Evolutionary conservation across 805 yeast species (phyloP), one percentile per base, ranked within the genome.

Genomic region (Yarrowia sp.): DNA sequence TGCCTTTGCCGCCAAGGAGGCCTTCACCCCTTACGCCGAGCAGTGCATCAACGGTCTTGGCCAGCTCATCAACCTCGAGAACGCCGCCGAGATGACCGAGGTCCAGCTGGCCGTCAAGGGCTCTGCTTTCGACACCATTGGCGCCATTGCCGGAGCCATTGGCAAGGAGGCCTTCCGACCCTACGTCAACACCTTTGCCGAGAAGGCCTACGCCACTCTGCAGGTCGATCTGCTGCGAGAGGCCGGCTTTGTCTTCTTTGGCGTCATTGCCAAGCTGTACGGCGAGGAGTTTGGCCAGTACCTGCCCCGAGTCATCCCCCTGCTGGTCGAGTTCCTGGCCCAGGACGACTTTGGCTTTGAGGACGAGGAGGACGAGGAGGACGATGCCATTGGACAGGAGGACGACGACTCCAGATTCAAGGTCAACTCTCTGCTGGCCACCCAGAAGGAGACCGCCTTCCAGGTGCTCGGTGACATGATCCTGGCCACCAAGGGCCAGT

Each of bases 121-220:
- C 43, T 85, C 88, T 77, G 91, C 98, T 67, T 89, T 95, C 73
- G 99, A 95, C 82, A 90, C 95, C 76, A 86, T 95, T 73, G 90
- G 97, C 55, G 89, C 97, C 15, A 88, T 95, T 90, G 98, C 97
- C 69, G 87, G 93, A 79, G 98, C 99, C 69, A 98, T 95, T 70
- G 97, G 98, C 72, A 89, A 95, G 68, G 94, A 89, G 74, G 83
- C 92, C 0, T 95, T 95, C 81, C 86, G 91, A 50, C 87, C 90
- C 55, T 92, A 86, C 77, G 97, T 97, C 65, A 88, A 88, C 76
- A 94, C 97, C 35, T 84, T 93, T 77, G 91, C 92, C 73, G 90
- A 90, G 77, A 91, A 97, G 70, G 93, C 97, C 38, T 89, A 91
- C 77, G 83, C 83, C 69, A 88, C 97, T 68, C 84, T 94, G 73